Evolutionary conservation across 2,329 filamentous ascomycete genomes (phyloP), one percentile per base, ranked within the genome.

Genomic region (Raffaelea arxii): DNA sequence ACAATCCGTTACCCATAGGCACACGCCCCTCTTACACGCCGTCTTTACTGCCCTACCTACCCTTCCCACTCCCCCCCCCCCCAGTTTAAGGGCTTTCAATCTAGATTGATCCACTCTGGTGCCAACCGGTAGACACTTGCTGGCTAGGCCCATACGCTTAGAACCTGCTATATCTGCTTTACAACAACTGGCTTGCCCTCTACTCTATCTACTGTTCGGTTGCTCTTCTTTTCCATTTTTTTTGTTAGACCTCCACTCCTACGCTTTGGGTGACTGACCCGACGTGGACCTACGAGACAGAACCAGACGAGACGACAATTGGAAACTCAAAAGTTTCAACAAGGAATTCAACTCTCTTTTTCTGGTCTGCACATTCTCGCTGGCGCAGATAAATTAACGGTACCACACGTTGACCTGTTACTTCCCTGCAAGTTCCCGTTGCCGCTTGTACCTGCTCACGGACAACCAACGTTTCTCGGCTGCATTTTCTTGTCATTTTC

Each of bases 371-470:
- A 38, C 16, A n/a, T 48, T 22, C n/a, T 46, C n/a, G n/a, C 38
- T 43, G 49, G 41, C 25, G n/a, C 44, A 40, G 38, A 42, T 44
- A 48, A 38, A 44, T 49, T 48, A 25, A 36, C 27, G 30, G 44
- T 38, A 21, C 30, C 46, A 42, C 49, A 43, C 30, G 32, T 23
- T 25, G 43, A 25, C 48, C 43, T 32, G 45, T 35, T 38, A 35
- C 49, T 21, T 38, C 36, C 37, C 35, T 46, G 42, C 46, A 43
- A 21, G 18, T 41, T 41, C 21, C 44, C 46, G 41, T 25, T 46
- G 30, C 41, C 18, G 23, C 32, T 43, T 22, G 41, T 25, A 30
- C 40, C 19, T 46, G n/a, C 12, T 46, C 27, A 21, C 27, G 22
- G 45, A 30, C 38, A 44, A 23, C 42, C 32, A 39, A 36, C 25